phyloP scores from a whole-genome alignment of 106 monocot genomes.

The Apostasia ramifera region DNA sequence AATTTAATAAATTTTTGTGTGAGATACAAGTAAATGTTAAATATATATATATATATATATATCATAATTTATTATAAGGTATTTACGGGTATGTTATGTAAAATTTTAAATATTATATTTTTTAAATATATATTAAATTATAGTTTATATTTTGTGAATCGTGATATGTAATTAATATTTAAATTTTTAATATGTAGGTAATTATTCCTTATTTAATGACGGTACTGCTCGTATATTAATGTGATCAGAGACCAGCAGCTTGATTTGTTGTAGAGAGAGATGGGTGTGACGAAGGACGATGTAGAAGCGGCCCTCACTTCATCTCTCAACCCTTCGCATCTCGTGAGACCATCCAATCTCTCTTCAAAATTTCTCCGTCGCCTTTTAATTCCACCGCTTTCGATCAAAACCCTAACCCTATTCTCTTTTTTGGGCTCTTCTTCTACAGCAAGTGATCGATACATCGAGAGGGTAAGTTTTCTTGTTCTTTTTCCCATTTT shows the following conservation, averaged over 20 bases:
- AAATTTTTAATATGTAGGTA: too few species aligned
- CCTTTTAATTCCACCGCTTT: neutral
- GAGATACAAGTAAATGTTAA: too few species aligned
- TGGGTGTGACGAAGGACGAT: conserved; percentile 78
- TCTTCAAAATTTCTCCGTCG: neutral
- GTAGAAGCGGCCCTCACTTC: conserved; percentile 64
- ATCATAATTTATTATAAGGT: too few species aligned
- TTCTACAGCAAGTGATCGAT: conserved; percentile 67
- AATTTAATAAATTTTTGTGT: too few species aligned
- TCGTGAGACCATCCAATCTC: conserved; percentile 34
- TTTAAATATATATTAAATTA: too few species aligned
- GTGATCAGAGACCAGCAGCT: neutral
- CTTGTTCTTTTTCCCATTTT: neutral
- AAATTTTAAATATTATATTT: too few species aligned
- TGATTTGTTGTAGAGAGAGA: conserved; percentile 8
- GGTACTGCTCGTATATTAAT: too few species aligned
- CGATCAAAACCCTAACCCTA: conserved; percentile 19
- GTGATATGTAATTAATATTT: too few species aligned
- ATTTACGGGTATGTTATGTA: too few species aligned
- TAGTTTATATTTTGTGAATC: too few species aligned
- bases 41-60: too few species aligned
- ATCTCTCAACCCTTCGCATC: conserved; percentile 57
- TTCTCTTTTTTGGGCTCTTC: conserved; percentile 7
- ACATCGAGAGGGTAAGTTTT: conserved; percentile 80
- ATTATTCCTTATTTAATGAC: too few species aligned